A percentile compares a stretch with the other conserved stretches of the same genome.
Conservation (phyloP, 164 flowering plant species). For the Sedum album region DNA sequence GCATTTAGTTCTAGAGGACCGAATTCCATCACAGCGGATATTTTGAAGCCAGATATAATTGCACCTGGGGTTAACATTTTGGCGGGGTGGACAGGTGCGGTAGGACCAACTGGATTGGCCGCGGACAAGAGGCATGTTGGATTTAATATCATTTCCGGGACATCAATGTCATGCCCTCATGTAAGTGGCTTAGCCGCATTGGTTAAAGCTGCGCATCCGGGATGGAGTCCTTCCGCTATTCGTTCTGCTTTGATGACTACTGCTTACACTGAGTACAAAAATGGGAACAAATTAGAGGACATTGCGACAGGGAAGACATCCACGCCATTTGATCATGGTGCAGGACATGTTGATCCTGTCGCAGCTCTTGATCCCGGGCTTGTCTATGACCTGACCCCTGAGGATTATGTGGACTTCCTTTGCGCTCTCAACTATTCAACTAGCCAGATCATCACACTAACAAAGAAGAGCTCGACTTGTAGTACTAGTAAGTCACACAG, state of each 20-base stretch:
- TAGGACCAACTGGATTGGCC: slow-evolving; percentile 21
- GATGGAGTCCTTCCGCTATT: slow-evolving; percentile 46
- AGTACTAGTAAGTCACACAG: slow-evolving; percentile 16
- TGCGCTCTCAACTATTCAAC: slow-evolving; percentile 24
- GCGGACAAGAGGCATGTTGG: slow-evolving; percentile 28
- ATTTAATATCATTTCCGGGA: slow-evolving; percentile 56
- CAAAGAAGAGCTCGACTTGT: slow-evolving; percentile 6
- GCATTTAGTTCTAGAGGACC: slow-evolving; percentile 59
- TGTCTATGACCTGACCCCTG: slow-evolving; percentile 29
- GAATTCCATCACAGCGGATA: slow-evolving; percentile 15
- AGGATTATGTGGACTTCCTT: slow-evolving; percentile 38
- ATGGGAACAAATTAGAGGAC: slow-evolving; percentile 22
- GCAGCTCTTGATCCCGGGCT: slow-evolving; percentile 38
- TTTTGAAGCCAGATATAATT: slow-evolving; percentile 57
- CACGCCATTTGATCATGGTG: slow-evolving; percentile 29
- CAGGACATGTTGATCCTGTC: slow-evolving; percentile 44
- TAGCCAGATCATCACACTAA: not conserved
- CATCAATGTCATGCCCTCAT: slow-evolving; percentile 65
- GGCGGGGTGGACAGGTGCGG: slow-evolving; percentile 45
- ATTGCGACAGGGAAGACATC: slow-evolving; percentile 17
- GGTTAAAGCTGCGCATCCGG: slow-evolving; percentile 45
- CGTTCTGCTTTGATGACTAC: slow-evolving; percentile 56
- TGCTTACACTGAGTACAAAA: slow-evolving; percentile 22
- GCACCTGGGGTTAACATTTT: slow-evolving; percentile 69
- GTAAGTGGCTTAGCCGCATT: slow-evolving; percentile 44